Base-by-base conservation (phyloP, 495 filamentous ascomycete genomes). In the Neurospora intermedia region DNA sequence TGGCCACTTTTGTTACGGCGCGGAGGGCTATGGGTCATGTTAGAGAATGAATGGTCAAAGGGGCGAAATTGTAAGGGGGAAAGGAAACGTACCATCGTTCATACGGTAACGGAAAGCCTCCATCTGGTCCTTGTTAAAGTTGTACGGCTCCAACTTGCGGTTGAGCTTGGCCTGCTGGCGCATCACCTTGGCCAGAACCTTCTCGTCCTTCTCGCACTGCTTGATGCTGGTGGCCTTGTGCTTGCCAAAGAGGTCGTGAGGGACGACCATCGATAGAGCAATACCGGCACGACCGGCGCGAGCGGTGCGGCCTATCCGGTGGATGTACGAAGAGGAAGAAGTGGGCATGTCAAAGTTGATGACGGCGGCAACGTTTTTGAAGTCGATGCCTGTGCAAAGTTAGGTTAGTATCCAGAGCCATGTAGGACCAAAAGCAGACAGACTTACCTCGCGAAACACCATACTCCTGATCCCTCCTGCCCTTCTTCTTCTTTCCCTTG, bases 301-400 rank as follows among this genome's bases (percentile, higher is more conserved):
- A 16, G 93, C 96, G 2, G 96, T 99, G 35, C 96, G 90, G 43
- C 96, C 96, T 80, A 98, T 96, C 69, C 96, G 91, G 82, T 99
- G 96, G 11, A 80, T 96, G 78, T 99, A 99, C 5, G 93, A 96
- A 79, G 91, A 94, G n/a, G 93, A 90, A 15, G 88, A 91, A 42
- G 88, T 88, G 0, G 96, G 96, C 46, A 98, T 89, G 81, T 99
- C 96, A 77, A 98, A 98, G 85, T 99, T 99, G 76, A 99, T 88
- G 27, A 99, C 93, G 74, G 92, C 93, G 31, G 94, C 90, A 70
- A 98, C 93, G 81, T 97, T 93, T 75, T 93, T 91, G 86, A 99
- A 99, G 81, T 99, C 96, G 80, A 98, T 96, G 13, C 83, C 82
- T 76, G 72, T n/a, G 0, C 4, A 5, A 3, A 39, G 8, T 39